Base-by-base conservation (phyloP, 202 grass and related monocot genomes). In the Zoysia matrella region DNA sequence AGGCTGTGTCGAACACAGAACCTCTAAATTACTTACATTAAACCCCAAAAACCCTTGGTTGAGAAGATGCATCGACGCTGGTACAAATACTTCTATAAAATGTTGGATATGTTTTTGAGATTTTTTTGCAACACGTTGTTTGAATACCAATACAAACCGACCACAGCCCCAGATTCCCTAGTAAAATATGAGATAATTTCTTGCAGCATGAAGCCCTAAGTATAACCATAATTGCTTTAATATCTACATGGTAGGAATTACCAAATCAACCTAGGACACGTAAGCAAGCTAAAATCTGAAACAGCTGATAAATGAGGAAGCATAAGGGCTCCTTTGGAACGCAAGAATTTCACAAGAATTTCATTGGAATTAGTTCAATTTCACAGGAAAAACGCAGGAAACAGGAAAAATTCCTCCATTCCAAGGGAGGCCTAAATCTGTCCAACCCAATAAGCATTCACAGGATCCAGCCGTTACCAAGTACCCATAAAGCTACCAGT, bases 231-330 rank as follows among this genome's bases (percentile, higher is more conserved):
- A 75, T 78, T 74, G 47, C 0, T 45, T 77, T 58, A 7, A 15
- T 66, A 71, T 5, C 71, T 72, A 60, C 44, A 67, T 6, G 2
- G 44, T 76, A 64, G 16, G 11, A 56, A 40, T 68, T 80, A 58
- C 49, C 30, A 85, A 72, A 50, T 51, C 51, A 52, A 77, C 48
- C 40, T 44, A 53, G 5, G 40, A 15, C 6, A 15, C n/a, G 52
- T 60, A 53, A 47, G 56, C 9, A 85, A 52, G 67, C 47, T 60
- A 67, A 50, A 67, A 72, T 78, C 3, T 62, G 16, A 78, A 76
- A 73, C 14, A 80, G 77, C 15, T 13, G 53, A 60, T 71, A 75
- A n/a, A 72, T 57, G 72, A 16, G 30, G 11, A 9, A 10, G 9
- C 39, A 77, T 71, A 22, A 22, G 22, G 22, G 22, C 22, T 22